Evolutionary conservation across 768 basidiomycete species (phyloP), one percentile per base, ranked within the genome.

Genomic region (Macrolepiota dolichaula): DNA sequence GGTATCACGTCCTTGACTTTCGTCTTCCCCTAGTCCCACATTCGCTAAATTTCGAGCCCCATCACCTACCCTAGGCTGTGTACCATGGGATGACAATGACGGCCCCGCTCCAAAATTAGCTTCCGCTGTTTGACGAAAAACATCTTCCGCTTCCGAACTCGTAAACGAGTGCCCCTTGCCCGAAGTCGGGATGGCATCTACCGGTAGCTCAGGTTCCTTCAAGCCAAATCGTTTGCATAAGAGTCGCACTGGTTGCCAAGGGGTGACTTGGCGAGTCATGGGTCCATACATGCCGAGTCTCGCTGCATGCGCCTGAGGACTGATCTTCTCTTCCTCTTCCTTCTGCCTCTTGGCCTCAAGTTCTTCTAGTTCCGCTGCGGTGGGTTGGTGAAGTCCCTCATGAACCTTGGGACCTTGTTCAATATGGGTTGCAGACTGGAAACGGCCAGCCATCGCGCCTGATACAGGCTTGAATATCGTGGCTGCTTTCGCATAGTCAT

Each of bases 141-240:
- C 10, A 12, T 51, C 56, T 12, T 65, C 64, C 19, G 62, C 72
- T 64, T 54, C 70, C 40, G 68, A 60, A 29, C 66, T 69, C 17
- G 71, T 63, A 61, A 71, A 64, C 6, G 67, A 66, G n/a, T 65
- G 60, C 3, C 44, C 47, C 15, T 47, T 61, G 59, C 58, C 67
- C 47, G 67, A 62, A 59, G 44, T 36, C n/a, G 59, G 22, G 29
- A 25, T 17, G 19, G 15, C 71, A 51, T 84, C 85, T 62, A 69
- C 70, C n/a, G 71, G 73, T 7, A 86, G 86, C 66, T 92, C 81
- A 0, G 96, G 96, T 64, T 95, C 93, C 68, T 87, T 90, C 37
- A 98, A 90, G 0, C 92, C 90, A 72, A 98, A 98, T 35, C 96
- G 85, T 72, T 96, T 97, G 76, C 94, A 98, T 25, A 99, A 76